Conservation (phyloP, 2,329 filamentous ascomycete species). For the Fusarium concolor region DNA sequence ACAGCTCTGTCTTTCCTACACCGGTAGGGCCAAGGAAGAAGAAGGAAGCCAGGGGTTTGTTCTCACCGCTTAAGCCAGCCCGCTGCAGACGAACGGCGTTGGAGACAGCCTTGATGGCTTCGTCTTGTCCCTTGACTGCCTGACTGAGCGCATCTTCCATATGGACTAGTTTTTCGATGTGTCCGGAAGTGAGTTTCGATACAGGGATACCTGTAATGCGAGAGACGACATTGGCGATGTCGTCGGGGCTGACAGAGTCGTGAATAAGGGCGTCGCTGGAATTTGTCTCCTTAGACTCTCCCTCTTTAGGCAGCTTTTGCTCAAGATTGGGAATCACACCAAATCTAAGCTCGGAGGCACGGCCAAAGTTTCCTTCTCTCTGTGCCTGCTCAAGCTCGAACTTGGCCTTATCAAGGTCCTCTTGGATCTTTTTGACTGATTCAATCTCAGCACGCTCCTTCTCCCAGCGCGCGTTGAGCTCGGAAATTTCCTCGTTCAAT, state of each 20-base stretch:
- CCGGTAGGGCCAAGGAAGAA: constrained; percentile 98
- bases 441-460: constrained; percentile 89
- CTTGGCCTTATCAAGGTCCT: constrained; percentile 86
- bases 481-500: constrained; percentile 80
- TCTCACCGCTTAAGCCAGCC: constrained; percentile 90
- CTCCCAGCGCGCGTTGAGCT: constrained; percentile 87
- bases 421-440: constrained; percentile 85
- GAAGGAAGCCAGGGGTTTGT: constrained; percentile 91
- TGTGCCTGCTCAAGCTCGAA: constrained; percentile 90
- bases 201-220: constrained; percentile 93
- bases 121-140: constrained; percentile 91
- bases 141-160: constrained; percentile 93
- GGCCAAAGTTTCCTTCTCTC: constrained; percentile 86
- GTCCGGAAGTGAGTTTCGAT: constrained; percentile 89
- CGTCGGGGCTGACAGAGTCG: constrained; percentile 93
- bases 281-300: constrained; percentile 56
- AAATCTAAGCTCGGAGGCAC: constrained; percentile 91
- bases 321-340: constrained; percentile 86
- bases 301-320: constrained; percentile 81
- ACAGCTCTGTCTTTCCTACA: constrained; percentile 96
- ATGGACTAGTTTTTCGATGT: constrained; percentile 92
- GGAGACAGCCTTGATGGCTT: constrained; percentile 89
- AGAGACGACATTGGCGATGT: constrained; percentile 93
- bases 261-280: constrained; percentile 76
- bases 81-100: constrained; percentile 95